Evolutionary conservation across 148 eudicot species (phyloP).

Genomic region (Vaccinium darrowii): DNA sequence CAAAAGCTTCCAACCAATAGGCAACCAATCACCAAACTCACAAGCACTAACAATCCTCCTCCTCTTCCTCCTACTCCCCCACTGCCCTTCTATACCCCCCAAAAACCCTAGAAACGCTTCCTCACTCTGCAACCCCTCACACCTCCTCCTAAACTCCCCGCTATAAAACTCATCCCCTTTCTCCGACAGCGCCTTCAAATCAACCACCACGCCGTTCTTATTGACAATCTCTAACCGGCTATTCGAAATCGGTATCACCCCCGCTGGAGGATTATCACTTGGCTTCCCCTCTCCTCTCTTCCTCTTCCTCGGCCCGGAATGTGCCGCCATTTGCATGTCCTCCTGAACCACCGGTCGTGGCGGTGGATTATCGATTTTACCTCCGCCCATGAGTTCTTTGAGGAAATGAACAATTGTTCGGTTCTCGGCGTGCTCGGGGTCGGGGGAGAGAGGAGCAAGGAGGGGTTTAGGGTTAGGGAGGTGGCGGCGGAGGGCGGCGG

Average conservation of each 20-base stretch:
- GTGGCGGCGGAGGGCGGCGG: slow-evolving; percentile 22
- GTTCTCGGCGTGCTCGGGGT: slow-evolving; percentile 31
- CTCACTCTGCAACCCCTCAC: slow-evolving; percentile 35
- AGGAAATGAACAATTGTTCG: slow-evolving; percentile 40
- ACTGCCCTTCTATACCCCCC: slow-evolving; percentile 41
- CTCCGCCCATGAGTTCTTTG: slow-evolving; percentile 23
- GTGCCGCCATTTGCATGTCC: background rate
- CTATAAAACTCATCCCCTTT: slow-evolving; percentile 32
- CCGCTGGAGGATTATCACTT: background rate
- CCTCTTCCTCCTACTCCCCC: slow-evolving; percentile 59
- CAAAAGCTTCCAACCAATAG: slow-evolving; percentile 65
- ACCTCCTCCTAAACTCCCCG: slow-evolving; percentile 40
- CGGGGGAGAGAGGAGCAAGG: background rate
- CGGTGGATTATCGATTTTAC: background rate
- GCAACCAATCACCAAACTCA: slow-evolving; percentile 44
- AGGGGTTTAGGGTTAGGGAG: slow-evolving; percentile 2
- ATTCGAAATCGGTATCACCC: slow-evolving; percentile 1
- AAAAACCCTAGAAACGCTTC: slow-evolving; percentile 41
- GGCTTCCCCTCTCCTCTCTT: slow-evolving; percentile 20
- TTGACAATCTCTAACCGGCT: slow-evolving; percentile 40
- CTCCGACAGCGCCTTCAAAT: slow-evolving; percentile 44
- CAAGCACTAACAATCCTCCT: slow-evolving; percentile 43
- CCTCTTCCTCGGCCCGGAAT: slow-evolving; percentile 20
- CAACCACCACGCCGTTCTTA: slow-evolving; percentile 45
- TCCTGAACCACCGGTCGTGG: slow-evolving; percentile 1